Base-by-base conservation (phyloP, 805 yeast species). In the Wickerhamiella lipophila region DNA sequence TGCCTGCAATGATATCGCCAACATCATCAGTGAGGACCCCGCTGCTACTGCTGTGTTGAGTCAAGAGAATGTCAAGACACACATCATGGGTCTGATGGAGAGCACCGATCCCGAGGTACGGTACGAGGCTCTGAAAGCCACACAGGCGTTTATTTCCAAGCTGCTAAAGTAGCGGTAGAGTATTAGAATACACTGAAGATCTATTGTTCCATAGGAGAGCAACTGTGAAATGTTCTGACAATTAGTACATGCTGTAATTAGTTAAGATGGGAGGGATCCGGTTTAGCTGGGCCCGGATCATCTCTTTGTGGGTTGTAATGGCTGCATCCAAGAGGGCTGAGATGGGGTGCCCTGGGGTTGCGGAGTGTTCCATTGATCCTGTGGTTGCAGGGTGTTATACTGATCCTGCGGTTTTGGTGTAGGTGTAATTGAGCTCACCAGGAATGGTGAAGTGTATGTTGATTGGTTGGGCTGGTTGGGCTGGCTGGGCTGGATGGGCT, bases 111-210 rank as follows among this genome's bases (percentile, higher is more conserved):
- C 88, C 19, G 92, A 85, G 61, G 88, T 92, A 56, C 84, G 89
- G 63, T 92, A 82, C 63, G 96, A 89, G 69, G 97, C 97, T 1
- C 75, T 92, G 61, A 85, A 84, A 64, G 87, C 96, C 3, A 85
- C 96, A n/a, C 98, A 92, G 69, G 76, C 81, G 50, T 77, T 92
- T 58, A 94, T 92, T 48, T 86, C 95, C 3, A 86, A 85, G 60
- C 73, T 81, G n/a, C 75, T 81, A 21, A 39, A 49, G 48, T 36
- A 36, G 11, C 38, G 19, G n/a, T n/a, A n/a, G n/a, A n/a, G n/a
- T n/a, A n/a, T n/a, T n/a, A n/a, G n/a, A n/a, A n/a, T n/a, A n/a
- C n/a, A n/a, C n/a, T n/a, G n/a, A n/a, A n/a, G n/a, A n/a, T n/a
- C n/a, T n/a, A n/a, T n/a, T n/a, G n/a, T n/a, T n/a, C n/a, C n/a